Percentiles rank a stretch among this genome's conserved stretches.
Evolutionary conservation across 164 flowering plant genomes (phyloP).

Genomic region (Euptelea pleiosperma): DNA sequence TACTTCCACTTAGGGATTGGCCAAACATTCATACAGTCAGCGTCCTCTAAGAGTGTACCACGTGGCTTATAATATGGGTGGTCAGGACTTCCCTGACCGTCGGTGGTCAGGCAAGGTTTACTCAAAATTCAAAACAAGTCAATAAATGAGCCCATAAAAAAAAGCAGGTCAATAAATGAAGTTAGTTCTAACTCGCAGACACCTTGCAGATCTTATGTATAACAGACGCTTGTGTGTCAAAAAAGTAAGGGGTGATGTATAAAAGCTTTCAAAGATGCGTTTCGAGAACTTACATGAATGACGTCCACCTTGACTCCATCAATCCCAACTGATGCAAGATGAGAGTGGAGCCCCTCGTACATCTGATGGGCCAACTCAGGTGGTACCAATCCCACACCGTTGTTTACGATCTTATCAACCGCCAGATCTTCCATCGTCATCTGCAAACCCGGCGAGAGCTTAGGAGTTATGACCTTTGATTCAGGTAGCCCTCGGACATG

Average conservation of each 20-base stretch:
- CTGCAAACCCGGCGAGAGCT: slow-evolving; percentile 54
- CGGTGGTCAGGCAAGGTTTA: too few species aligned
- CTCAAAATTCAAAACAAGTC: too few species aligned
- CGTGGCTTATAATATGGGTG: too few species aligned
- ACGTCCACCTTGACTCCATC: slow-evolving; percentile 85
- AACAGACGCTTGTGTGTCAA: too few species aligned
- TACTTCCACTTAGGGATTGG: too few species aligned
- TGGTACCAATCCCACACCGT: slow-evolving; percentile 61
- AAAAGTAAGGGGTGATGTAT: background rate
- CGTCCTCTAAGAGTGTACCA: too few species aligned
- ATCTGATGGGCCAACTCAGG: slow-evolving; percentile 53
- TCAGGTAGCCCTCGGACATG: slow-evolving; percentile 45
- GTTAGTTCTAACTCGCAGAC: too few species aligned
- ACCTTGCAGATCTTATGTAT: too few species aligned
- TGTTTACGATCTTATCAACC: slow-evolving; percentile 67
- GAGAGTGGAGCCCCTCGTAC: slow-evolving; percentile 71
- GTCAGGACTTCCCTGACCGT: too few species aligned
- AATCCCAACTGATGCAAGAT: slow-evolving; percentile 56
- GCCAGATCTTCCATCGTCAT: slow-evolving; percentile 78
- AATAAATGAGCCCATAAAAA: slow-evolving; percentile 8
- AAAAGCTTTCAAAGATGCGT: background rate
- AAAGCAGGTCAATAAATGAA: background rate
- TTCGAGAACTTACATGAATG: slow-evolving; percentile 59
- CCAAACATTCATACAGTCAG: too few species aligned
- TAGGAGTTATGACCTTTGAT: slow-evolving; percentile 42